These are phyloP conservation scores for Pseudopyricularia cyperi DNA, from an alignment of 2,329 filamentous ascomycete genomes.

Conservation along the genomic window DNA sequence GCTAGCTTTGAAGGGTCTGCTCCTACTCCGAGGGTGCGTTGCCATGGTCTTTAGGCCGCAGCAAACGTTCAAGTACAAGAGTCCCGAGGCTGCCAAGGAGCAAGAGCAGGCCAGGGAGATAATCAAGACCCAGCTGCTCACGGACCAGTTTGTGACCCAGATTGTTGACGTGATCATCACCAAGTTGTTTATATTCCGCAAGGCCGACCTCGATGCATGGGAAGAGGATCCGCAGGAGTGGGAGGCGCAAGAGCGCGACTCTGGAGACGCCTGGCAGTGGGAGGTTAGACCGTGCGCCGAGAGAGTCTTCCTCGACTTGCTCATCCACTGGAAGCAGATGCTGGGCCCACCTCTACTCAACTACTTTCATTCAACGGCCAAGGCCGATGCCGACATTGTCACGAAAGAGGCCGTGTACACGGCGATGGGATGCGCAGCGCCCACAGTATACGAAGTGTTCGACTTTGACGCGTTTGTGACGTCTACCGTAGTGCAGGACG, in stretches of 20 bases:
- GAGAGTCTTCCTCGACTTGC: conserved; percentile 82
- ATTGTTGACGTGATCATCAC: conserved; percentile 78
- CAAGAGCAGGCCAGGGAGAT: conserved; percentile 54
- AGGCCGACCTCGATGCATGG: conserved; percentile 80
- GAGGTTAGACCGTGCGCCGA: conserved; percentile 86
- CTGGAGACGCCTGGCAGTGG: conserved; percentile 81
- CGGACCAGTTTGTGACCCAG: conserved; percentile 61
- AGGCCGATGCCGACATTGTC: conserved; percentile 54
- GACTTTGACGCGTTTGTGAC: conserved; percentile 75
- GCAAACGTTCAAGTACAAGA: conserved; percentile 74
- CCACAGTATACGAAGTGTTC: conserved; percentile 59
- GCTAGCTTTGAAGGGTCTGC: conserved; percentile 68
- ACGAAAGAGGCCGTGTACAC: conserved; percentile 93
- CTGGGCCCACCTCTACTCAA: conserved; percentile 66
- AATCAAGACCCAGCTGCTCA: conserved; percentile 64
- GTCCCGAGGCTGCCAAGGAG: conserved; percentile 61
- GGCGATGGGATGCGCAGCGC: conserved; percentile 74
- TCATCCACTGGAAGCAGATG: conserved; percentile 76
- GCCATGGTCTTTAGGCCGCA: conserved; percentile 72
- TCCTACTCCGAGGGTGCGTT: conserved; percentile 70
- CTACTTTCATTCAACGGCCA: conserved; percentile 54
- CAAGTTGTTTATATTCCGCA: conserved; percentile 76
- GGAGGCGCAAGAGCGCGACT: conserved; percentile 79
- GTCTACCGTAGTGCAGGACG: conserved; percentile 64
- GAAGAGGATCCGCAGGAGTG: conserved; percentile 91